Evolutionary conservation across 495 filamentous ascomycete species (phyloP), one percentile per base, ranked within the genome.

Genomic region (Penicillium subrubescens): DNA sequence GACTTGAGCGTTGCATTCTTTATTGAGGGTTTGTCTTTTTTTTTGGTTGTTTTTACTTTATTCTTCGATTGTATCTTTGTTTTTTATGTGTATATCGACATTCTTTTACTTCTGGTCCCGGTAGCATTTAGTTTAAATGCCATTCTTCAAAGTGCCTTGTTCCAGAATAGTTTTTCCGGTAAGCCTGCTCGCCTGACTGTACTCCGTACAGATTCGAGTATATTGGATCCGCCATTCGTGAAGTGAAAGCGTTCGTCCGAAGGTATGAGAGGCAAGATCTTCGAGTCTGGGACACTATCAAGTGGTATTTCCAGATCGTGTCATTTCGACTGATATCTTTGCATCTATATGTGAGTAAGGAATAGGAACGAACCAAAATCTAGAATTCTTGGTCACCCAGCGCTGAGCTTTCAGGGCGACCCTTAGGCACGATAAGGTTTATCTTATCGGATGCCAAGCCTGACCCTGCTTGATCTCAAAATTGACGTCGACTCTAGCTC

Each of bases 371-470:
- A 37, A 14, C 35, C 35, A 33, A 33, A 7, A 33, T 37, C 10
- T 37, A 37, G n/a, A 37, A 37, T 37, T 37, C 43, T 44, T n/a
- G 14, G 19, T 44, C 41, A 6, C 43, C 43, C 43, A 0, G 44
- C 44, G 11, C 44, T 48, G 2, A 48, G 19, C 44, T 48, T 23
- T 48, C 44, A 48, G 21, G 44, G n/a, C 21, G 44, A 48, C 14
- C 51, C 31, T 34, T 34, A 12, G n/a, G 14, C 17, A 4, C 57
- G 57, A 60, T 60, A 60, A 60, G 57, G 39, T 48, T 60, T 60
- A 58, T 41, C 60, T 69, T 69, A 69, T 69, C 67, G 56, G 15
- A 11, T 34, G 67, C 67, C 63, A 66, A 69, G 67, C 57, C 53
- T 44, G 21, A 51, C 59, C 34, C 41, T 53, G 23, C 60, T 43